Evolutionary conservation across 2,329 filamentous ascomycete species (phyloP), one percentile per base, ranked within the genome.

Genomic region (Penicillium sp.): DNA sequence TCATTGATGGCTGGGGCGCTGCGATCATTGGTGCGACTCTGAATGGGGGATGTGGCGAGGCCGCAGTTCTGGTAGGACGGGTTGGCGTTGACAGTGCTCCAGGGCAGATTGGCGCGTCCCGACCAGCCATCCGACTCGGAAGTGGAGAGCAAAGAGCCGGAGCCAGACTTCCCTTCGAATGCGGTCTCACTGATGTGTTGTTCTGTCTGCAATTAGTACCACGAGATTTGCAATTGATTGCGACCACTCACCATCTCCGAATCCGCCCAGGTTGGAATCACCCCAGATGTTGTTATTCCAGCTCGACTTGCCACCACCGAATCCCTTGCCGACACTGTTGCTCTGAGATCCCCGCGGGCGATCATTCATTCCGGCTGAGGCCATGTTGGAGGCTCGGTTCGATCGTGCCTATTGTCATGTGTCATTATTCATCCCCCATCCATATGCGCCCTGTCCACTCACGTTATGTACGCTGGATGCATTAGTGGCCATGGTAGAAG

Each of bases 101-200:
- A 91, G 14, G 83, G 81, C 36, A 79, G 75, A 58, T 75, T 79
- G 48, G 78, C 74, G 43, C 77, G 77, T 48, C 72, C 73, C 55
- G 65, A 71, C 85, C 87, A 89, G 44, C 80, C 77, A 61, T 89
- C 87, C 16, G 83, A 83, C 65, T 90, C 87, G 9, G 88, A 89
- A 40, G 85, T 83, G 42, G 84, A 80, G 55, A 89, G 80, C 38
- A 92, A 77, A 54, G 87, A 88, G 56, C 85, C 81, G 5, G 88
- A 90, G 45, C 88, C 88, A 3, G 84, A 86, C 65, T 87, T 84
- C 50, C 77, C 80, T 61, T 83, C 81, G 38, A 79, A 72, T 9
- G 59, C 65, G 34, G 59, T 62, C 2, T 74, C 64, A 13, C 55
- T 32, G 10, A 61, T 60, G 52, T 64, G 61, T 58, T 68, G 65